Base-by-base conservation (phyloP, 768 basidiomycete genomes). In the Tulasnella sp. region DNA sequence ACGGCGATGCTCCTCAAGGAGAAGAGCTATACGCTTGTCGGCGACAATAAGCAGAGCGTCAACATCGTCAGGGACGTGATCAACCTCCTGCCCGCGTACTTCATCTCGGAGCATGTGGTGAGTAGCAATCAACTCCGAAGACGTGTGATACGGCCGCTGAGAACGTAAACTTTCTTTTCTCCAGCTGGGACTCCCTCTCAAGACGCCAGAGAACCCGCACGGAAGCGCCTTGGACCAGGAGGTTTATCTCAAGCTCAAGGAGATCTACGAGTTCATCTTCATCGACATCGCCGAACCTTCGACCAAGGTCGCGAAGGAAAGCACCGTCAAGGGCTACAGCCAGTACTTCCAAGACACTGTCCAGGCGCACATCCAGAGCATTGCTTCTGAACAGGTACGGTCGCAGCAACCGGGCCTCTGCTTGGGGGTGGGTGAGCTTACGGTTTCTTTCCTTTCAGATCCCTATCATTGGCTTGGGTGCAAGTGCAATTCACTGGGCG, bases 381-480 rank as follows among this genome's bases (percentile, higher is more conserved):
- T 48, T 40, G 24, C 48, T 37, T 46, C 18, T 8, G 75, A 44
- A n/a, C 41, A 54, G 48, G 75, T 50, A 28, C 22, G 28, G 72
- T 34, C 22, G 14, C n/a, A 46, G n/a, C 11, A n/a, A 2, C 2
- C 2, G 16, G 37, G 37, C 41, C n/a, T 37, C 8, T 54, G 24
- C 58, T n/a, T n/a, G n/a, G n/a, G 22, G 4, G 1, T 9, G 22
- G 58, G 2, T 60, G 58, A 24, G 28, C 22, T 22, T 24, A 60
- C 28, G 20, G n/a, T 37, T 37, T 6, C 37, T 37, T 37, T 37
- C 37, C n/a, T 46, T 20, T 28, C 24, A 94, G 86, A 92, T 94
- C 87, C 95, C 94, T 94, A 95, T 96, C 88, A 94, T 94, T 82
- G 95, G 87, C 14, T 83, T 92, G 42, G 84, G 92, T 22, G 89